Conservation (phyloP, 192 early-diverging fungal species). For the Podila epigama region DNA sequence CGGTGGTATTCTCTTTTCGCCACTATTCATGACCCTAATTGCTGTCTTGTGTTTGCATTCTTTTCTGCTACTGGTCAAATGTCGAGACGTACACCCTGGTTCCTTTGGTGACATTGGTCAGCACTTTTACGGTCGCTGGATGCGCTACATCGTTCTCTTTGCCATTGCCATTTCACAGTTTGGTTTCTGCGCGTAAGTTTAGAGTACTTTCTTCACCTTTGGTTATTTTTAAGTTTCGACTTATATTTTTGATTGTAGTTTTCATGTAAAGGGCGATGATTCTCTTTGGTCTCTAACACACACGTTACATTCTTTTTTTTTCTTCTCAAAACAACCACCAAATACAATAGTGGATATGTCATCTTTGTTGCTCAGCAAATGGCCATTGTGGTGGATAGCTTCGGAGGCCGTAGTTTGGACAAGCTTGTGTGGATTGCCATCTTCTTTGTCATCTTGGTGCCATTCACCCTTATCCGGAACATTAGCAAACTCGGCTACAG, state of each 20-base stretch:
- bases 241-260: neutral
- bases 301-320: neutral
- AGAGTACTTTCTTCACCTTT: neutral
- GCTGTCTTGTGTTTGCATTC: slow-evolving; percentile 68
- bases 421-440: slow-evolving; percentile 74
- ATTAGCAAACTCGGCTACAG: slow-evolving; percentile 84
- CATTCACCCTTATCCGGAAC: slow-evolving; percentile 83
- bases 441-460: slow-evolving; percentile 73
- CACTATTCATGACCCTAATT: slow-evolving; percentile 64
- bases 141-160: slow-evolving; percentile 69
- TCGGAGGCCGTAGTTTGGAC: slow-evolving; percentile 68
- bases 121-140: slow-evolving; percentile 66
- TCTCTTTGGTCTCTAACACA: neutral
- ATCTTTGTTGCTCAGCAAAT: slow-evolving; percentile 92
- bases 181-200: slow-evolving; percentile 83
- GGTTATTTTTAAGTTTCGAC: neutral
- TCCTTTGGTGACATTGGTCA: slow-evolving; percentile 77
- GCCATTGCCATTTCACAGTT: slow-evolving; percentile 78
- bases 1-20: slow-evolving; percentile 73
- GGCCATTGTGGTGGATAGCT: slow-evolving; percentile 69
- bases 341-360: slow-evolving; percentile 59
- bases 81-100: slow-evolving; percentile 65
- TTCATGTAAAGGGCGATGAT: neutral
- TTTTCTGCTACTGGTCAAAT: slow-evolving; percentile 71
- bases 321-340: neutral